Evolutionary conservation across 1,284 basidiomycete species (phyloP), one percentile per base, ranked within the genome.

Genomic region (Cutaneotrichosporon dermatis): DNA sequence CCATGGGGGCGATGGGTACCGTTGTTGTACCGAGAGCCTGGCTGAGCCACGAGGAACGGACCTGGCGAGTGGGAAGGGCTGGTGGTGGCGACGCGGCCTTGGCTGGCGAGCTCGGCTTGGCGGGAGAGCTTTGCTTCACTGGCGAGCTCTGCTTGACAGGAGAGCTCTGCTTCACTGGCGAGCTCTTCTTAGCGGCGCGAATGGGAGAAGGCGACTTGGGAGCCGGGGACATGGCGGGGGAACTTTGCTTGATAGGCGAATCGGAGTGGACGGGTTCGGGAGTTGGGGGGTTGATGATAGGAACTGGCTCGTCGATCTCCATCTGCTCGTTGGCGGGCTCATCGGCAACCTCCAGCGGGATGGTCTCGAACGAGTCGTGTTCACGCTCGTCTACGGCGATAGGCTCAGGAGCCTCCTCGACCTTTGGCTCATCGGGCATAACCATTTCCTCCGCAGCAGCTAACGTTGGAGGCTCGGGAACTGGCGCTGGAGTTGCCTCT

Each of bases 31-130:
- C 74, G 33, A 76, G 71, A 16, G 74, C 76, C 63, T 74, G 73
- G 57, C 57, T 68, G 13, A 76, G 70, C 76, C 74, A 76, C 2
- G 76, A 78, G 7, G 70, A 74, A 46, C 73, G 72, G 51, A 74
- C 73, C 61, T 71, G 69, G 6, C 67, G 66, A 2, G 65, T 51
- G 2, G 72, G 68, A n/a, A 65, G 12, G 15, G 35, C 53, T 35
- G 15, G 51, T 9, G 42, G 16, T 8, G 59, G 59, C 1, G 59
- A 57, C 8, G 33, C 25, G 10, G 9, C 13, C 41, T 59, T 59
- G 37, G 37, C 43, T 6, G 50, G 50, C 37, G 50, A 40, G 37
- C 35, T n/a, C 3, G 50, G 13, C 50, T 51, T 41, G 50, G 13
- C 16, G 3, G 33, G 41, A 11, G 42, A 9, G 15, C 13, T 43